Evolutionary conservation across 768 basidiomycete genomes (phyloP).

Genomic region (Hemileccinum rubropunctum): DNA sequence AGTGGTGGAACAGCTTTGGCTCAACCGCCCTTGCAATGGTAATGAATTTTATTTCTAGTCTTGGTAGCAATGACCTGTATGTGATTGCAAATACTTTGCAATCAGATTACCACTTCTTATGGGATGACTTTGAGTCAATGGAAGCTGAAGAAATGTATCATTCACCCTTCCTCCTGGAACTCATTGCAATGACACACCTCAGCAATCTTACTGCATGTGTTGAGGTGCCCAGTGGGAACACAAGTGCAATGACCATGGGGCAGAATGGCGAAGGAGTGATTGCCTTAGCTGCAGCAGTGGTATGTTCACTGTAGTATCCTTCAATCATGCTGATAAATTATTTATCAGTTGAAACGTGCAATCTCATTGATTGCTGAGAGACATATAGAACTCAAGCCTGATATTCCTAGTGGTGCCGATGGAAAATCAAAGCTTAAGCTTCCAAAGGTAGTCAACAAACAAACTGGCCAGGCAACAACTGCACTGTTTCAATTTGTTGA

Average conservation of each 20-base stretch:
- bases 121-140: not conserved
- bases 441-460: conserved; percentile 5
- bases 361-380: not conserved
- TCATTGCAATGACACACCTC: conserved; percentile 1
- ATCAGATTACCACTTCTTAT: not conserved
- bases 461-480: not conserved
- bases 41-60: conserved; percentile 3
- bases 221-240: conserved; percentile 1
- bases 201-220: not conserved
- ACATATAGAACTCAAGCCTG: not conserved
- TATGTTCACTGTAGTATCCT: not conserved
- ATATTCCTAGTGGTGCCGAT: not conserved
- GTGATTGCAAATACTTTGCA: not conserved
- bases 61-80: not conserved
- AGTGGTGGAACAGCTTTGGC: conserved; percentile 8
- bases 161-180: conserved; percentile 4
- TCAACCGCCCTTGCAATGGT: conserved; percentile 7
- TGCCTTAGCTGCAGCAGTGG: conserved; percentile 1
- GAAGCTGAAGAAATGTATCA: not conserved
- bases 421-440: not conserved
- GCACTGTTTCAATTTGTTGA: not conserved
- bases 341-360: conserved; percentile 5
- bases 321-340: not conserved
- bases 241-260: not conserved
- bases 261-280: not conserved